These are phyloP conservation scores for Vaccinium vitisidaea DNA, from an alignment of 148 eudicot genomes.

Conservation along the genomic window DNA sequence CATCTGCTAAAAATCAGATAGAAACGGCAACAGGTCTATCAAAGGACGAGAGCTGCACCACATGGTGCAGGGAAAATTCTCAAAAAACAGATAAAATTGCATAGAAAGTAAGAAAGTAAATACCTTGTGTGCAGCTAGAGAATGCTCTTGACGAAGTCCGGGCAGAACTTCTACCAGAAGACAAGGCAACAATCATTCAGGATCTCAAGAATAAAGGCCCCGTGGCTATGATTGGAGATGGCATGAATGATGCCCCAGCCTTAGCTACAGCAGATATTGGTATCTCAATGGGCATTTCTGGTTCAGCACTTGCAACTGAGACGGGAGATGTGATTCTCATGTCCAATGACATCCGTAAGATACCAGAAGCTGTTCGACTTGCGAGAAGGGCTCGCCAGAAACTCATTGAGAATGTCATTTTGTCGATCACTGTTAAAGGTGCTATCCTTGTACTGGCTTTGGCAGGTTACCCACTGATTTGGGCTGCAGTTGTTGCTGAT, in stretches of 20 bases:
- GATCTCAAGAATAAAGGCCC: constrained; percentile 32
- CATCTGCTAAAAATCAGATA: neutral
- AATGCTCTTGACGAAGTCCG: constrained; percentile 31
- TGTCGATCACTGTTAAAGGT: constrained; percentile 33
- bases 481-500: constrained; percentile 43
- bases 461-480: constrained; percentile 33
- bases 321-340: constrained; percentile 47
- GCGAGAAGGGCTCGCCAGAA: constrained; percentile 39
- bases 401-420: constrained; percentile 35
- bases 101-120: neutral
- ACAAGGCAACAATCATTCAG: constrained; percentile 39
- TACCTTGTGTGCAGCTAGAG: constrained; percentile 25
- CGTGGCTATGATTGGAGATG: constrained; percentile 51
- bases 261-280: constrained; percentile 49
- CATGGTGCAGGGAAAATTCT: neutral
- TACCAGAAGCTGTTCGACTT: constrained; percentile 34
- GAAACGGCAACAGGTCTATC: neutral
- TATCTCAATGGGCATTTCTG: constrained; percentile 52
- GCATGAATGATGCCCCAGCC: constrained; percentile 46
- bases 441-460: constrained; percentile 7
- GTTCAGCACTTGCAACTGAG: constrained; percentile 45
- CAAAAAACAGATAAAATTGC: neutral
- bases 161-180: constrained; percentile 40
- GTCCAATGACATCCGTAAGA: constrained; percentile 44
- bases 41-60: neutral